Conservation (phyloP, 2,329 filamentous ascomycete species). For the Leptosphaerulina australis region DNA sequence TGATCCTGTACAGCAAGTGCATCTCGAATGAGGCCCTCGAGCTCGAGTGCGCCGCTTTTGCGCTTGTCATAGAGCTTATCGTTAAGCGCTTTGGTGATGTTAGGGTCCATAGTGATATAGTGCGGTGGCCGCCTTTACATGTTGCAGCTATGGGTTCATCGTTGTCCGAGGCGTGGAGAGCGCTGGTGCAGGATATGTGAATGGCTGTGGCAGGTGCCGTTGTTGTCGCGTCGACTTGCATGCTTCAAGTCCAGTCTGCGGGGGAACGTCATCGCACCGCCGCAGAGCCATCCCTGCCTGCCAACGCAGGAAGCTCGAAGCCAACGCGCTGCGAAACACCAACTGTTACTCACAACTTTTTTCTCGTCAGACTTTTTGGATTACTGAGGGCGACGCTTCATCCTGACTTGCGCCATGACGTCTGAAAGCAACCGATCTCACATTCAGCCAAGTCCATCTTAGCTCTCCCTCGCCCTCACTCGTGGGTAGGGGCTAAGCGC, state of each 20-base stretch:
- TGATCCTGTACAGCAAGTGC: conserved; percentile 77
- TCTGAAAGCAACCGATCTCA: conserved; percentile 11
- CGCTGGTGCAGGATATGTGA: conserved; percentile 6
- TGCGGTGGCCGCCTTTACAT: conserved; percentile 35
- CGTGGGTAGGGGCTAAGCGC: conserved; percentile 18
- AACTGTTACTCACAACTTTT: background rate
- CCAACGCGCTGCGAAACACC: conserved; percentile 9
- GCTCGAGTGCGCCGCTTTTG: conserved; percentile 92
- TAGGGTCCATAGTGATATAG: conserved; percentile 72
- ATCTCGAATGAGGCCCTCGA: conserved; percentile 90
- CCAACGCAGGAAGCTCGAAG: conserved; percentile 8
- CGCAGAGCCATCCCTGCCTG: conserved; percentile 10
- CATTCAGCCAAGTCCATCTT: conserved; percentile 8
- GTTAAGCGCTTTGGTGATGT: conserved; percentile 87
- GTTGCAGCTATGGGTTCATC: conserved; percentile 22
- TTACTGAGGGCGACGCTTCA: background rate
- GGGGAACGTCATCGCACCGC: conserved; percentile 14
- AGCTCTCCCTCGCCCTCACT: conserved; percentile 19
- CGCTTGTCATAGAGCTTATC: conserved; percentile 99
- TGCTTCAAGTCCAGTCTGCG: conserved; percentile 7
- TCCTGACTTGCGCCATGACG: conserved; percentile 18
- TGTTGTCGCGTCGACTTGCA: conserved; percentile 16
- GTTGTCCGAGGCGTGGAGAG: background rate
- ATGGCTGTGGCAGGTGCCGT: conserved; percentile 14
- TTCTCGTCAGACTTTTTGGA: background rate